Evolutionary conservation across 257 asterid genomes (phyloP).

Genomic region (Hygrophila difformis): DNA sequence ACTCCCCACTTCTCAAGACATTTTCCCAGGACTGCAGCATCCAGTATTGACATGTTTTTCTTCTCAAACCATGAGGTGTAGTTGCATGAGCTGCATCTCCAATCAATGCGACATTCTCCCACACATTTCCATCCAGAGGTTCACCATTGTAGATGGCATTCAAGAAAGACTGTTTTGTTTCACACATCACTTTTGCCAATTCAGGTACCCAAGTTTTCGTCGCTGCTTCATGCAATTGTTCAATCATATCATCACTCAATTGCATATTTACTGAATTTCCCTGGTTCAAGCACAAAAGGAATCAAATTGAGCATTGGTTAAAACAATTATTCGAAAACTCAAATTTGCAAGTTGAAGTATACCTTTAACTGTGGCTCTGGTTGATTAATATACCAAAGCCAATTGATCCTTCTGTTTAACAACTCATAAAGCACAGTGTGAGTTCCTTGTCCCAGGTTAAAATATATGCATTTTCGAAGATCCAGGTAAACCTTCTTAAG

Average conservation of each 20-base stretch:
- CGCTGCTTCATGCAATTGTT: constrained; percentile 46
- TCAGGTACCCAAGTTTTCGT: constrained; percentile 63
- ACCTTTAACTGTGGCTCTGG: constrained; percentile 70
- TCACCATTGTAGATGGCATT: constrained; percentile 70
- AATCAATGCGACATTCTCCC: constrained; percentile 62
- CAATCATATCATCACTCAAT: constrained; percentile 43
- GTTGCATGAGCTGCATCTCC: constrained; percentile 97
- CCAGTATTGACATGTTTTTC: constrained; percentile 88
- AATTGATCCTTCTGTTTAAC: constrained; percentile 44
- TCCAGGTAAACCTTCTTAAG: constrained; percentile 60
- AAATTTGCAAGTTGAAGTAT: constrained; percentile 2
- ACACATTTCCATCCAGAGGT: constrained; percentile 45
- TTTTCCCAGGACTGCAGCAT: constrained; percentile 71
- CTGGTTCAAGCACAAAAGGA: constrained; percentile 24
- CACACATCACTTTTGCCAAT: constrained; percentile 40
- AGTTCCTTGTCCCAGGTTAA: constrained; percentile 44
- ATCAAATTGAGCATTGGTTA: too few species aligned
- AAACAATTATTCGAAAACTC: too few species aligned
- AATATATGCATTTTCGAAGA: constrained; percentile 61
- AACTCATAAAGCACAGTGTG: constrained; percentile 60
- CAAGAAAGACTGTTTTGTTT: constrained; percentile 56
- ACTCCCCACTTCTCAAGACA: constrained; percentile 59
- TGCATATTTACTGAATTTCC: constrained; percentile 62
- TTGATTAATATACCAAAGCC: constrained; percentile 86
- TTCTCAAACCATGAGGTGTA: constrained; percentile 82